phyloP scores from a whole-genome alignment of 2,329 filamentous ascomycete genomes.

The Arachnomyces sp. region DNA sequence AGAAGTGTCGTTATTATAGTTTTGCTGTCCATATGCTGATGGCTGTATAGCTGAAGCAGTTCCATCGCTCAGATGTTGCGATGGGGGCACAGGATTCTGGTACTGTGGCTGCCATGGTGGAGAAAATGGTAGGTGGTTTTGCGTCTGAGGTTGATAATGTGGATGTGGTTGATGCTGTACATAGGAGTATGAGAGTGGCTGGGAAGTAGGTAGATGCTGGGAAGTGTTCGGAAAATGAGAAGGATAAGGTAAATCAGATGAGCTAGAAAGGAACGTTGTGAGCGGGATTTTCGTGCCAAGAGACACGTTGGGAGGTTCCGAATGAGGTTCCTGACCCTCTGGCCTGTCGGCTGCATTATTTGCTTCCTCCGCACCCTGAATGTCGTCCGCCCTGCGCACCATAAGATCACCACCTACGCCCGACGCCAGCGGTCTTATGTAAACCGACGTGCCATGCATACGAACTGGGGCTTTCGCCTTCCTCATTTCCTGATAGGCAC shows the following conservation, averaged over 20 bases:
- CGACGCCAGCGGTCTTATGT: background rate
- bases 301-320: too few relatives aligned
- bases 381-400: too few relatives aligned
- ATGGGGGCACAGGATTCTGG: background rate
- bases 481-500: conserved; percentile 22
- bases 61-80: background rate
- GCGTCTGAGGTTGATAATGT: background rate
- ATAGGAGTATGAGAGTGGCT: background rate
- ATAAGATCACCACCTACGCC: too few relatives aligned
- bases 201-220: too few relatives aligned
- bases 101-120: background rate
- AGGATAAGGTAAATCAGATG: too few relatives aligned
- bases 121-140: background rate
- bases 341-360: too few relatives aligned
- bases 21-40: background rate
- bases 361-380: too few relatives aligned
- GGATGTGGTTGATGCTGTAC: background rate
- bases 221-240: too few relatives aligned
- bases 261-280: too few relatives aligned
- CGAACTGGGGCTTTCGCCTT: conserved; percentile 21
- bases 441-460: conserved; percentile 7
- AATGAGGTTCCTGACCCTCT: too few relatives aligned
- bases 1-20: background rate
- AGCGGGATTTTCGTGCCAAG: too few relatives aligned
- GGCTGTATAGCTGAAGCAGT: too few relatives aligned